phyloP scores from a whole-genome alignment of 768 basidiomycete species.

The Agrocybe praecox region DNA sequence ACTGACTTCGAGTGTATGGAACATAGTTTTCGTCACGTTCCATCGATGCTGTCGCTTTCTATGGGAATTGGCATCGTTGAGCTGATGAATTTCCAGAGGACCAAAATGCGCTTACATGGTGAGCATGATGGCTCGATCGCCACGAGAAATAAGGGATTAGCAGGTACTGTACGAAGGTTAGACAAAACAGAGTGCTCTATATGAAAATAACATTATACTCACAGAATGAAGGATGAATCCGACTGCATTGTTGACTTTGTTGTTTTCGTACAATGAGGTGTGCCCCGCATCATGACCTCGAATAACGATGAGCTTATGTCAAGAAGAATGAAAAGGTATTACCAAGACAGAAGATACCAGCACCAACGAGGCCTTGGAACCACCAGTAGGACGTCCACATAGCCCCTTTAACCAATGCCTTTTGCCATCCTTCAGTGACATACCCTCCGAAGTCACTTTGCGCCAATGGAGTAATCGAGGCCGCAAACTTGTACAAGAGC shows the following conservation, averaged over 20 bases:
- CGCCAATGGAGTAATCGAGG: slow-evolving; percentile 42
- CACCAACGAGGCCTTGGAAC: slow-evolving; percentile 52
- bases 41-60: slow-evolving; percentile 72
- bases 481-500: slow-evolving; percentile 45
- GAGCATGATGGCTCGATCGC: slow-evolving; percentile 69
- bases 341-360: slow-evolving; percentile 58
- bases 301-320: not conserved
- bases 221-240: slow-evolving; percentile 53
- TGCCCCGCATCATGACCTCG: slow-evolving; percentile 51
- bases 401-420: slow-evolving; percentile 27
- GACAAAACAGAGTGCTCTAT: not conserved
- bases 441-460: slow-evolving; percentile 40
- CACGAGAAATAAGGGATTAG: slow-evolving; percentile 66
- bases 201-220: slow-evolving; percentile 4
- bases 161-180: slow-evolving; percentile 37
- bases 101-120: slow-evolving; percentile 46
- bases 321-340: not conserved
- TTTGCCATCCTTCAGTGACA: slow-evolving; percentile 31
- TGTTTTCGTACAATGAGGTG: slow-evolving; percentile 38
- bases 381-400: slow-evolving; percentile 54
- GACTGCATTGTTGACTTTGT: slow-evolving; percentile 40
- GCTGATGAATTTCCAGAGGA: not conserved
- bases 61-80: not conserved
- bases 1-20: slow-evolving; percentile 46
- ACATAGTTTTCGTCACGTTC: slow-evolving; percentile 80